phyloP scores from a whole-genome alignment of 768 basidiomycete genomes.

The Suillus subaureus region DNA sequence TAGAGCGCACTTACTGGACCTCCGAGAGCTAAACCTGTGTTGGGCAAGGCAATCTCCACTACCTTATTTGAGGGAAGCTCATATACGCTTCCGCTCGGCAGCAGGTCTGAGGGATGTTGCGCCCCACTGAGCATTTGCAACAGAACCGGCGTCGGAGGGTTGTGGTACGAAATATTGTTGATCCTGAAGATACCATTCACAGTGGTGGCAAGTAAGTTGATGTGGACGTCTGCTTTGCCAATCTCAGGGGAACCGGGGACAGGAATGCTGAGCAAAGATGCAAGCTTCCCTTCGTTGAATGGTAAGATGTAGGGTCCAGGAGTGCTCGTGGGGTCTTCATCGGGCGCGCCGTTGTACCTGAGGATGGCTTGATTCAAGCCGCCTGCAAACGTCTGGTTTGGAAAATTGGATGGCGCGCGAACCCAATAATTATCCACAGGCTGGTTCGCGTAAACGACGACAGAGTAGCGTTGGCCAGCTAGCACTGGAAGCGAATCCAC shows the following conservation, averaged over 20 bases:
- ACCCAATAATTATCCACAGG: conserved; percentile 46
- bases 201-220: conserved; percentile 23
- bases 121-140: conserved; percentile 63
- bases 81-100: conserved; percentile 52
- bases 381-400: conserved; percentile 34
- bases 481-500: conserved; percentile 47
- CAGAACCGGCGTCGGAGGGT: conserved; percentile 53
- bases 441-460: conserved; percentile 42
- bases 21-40: conserved; percentile 32
- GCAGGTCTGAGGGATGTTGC: conserved; percentile 44
- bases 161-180: conserved; percentile 37
- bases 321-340: conserved; percentile 37
- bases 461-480: conserved; percentile 46
- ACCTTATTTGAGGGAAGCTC: conserved; percentile 46
- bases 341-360: conserved; percentile 39
- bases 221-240: conserved; percentile 35
- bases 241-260: conserved; percentile 35
- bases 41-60: conserved; percentile 52
- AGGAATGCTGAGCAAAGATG: conserved; percentile 29
- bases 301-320: conserved; percentile 16
- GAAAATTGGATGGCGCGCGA: conserved; percentile 34
- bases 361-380: conserved; percentile 43
- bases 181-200: conserved; percentile 21
- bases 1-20: conserved; percentile 28
- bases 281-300: conserved; percentile 38